Base-by-base conservation (phyloP, 1,284 basidiomycete genomes). In the Irpex sp. region DNA sequence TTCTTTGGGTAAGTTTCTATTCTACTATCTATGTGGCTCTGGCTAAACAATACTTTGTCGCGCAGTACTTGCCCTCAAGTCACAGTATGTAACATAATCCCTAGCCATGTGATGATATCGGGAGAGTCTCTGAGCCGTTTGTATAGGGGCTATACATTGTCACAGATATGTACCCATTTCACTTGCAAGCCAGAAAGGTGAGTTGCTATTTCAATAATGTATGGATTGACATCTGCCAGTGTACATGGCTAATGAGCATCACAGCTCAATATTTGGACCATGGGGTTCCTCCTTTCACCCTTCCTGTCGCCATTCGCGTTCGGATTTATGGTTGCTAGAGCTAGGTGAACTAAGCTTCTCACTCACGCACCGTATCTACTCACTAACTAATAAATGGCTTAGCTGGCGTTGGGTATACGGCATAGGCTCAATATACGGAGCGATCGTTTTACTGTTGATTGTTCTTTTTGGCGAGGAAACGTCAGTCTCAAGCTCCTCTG, bases 371-470 rank as follows among this genome's bases (percentile, higher is more conserved):
- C 7, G 2, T 8, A 36, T 36, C 5, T 0, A 2, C 8, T 6
- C 1, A 8, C 34, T 36, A 2, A 36, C 34, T 1, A 8, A 36
- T 8, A 1, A 11, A 17, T 9, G 21, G 13, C 9, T 26, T 60
- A 86, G 80, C 59, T 91, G 87, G 86, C 76, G 88, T 55, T 92
- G 89, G 89, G 79, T 86, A 2, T 92, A 91, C 66, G 88, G 87
- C 7, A 83, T 87, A 57, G 88, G 84, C 1, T 83, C 80, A 44
- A 82, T 90, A 3, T 91, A 89, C 68, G 77, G 78, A 34, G 74
- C 74, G 0, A 64, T 88, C 5, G 85, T 91, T 4, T 78, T 91
- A 6, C 40, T 79, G 2, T 69, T 89, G n/a, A 87, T 91, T 60
- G 71, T 75, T 4, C 73, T 88, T 56, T 82, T 88, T 66, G 77